These are phyloP conservation scores for Mycena galericulata DNA, from an alignment of 768 basidiomycete species.

Conservation along the genomic window DNA sequence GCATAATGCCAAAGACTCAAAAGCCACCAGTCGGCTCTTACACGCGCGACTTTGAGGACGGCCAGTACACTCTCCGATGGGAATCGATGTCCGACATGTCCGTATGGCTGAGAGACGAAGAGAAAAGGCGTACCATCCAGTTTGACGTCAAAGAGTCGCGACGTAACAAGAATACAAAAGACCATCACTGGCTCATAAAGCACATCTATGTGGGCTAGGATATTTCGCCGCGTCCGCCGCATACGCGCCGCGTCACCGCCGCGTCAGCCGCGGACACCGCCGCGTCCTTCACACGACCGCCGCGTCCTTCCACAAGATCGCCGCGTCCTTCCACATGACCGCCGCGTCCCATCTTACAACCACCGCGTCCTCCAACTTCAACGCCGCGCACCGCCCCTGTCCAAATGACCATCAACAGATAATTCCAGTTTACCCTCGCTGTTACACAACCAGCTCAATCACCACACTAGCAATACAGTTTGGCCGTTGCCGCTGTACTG, in stretches of 20 bases:
- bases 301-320: not conserved
- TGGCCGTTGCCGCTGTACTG: no score
- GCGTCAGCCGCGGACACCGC: constrained; percentile 3
- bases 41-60: not conserved
- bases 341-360: not conserved
- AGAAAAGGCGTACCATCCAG: not conserved
- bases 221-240: no score
- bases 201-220: constrained; percentile 7
- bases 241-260: constrained; percentile 11
- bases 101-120: not conserved
- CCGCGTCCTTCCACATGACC: not conserved
- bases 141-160: not conserved
- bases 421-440: not conserved
- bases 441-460: not conserved
- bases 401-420: not conserved
- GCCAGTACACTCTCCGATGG: not conserved
- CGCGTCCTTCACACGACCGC: not conserved
- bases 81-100: not conserved
- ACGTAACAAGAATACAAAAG: not conserved
- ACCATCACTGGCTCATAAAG: not conserved
- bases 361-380: no score
- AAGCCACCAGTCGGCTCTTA: not conserved
- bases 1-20: not conserved
- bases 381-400: not conserved
- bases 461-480: not conserved